A percentile compares a stretch with the other conserved stretches of the same genome.
These are phyloP conservation scores for Eimeria maxima DNA, from an alignment of 169 alveolate species.

Conservation along the genomic window DNA sequence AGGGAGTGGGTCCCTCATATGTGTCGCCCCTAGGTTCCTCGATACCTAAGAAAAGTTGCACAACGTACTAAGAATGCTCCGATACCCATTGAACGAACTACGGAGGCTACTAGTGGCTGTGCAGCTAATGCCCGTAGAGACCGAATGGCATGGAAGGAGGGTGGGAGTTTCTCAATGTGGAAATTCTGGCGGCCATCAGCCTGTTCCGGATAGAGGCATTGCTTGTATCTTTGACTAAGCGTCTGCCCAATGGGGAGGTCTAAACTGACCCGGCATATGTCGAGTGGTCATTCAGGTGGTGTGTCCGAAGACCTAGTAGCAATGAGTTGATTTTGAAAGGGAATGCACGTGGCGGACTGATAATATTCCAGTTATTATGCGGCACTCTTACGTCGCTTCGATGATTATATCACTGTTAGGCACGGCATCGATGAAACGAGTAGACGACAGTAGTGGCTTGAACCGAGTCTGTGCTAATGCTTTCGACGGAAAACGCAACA, in stretches of 20 bases:
- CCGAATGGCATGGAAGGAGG: background rate
- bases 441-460: background rate
- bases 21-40: background rate
- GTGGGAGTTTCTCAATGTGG: background rate
- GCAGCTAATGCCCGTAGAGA: too few relatives aligned
- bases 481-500: background rate
- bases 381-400: too few relatives aligned
- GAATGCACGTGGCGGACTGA: background rate
- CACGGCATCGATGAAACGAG: background rate
- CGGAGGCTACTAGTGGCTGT: background rate
- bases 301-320: background rate
- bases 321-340: background rate
- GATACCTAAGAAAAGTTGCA: background rate
- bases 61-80: background rate
- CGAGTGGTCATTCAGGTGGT: background rate
- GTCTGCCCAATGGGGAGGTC: background rate
- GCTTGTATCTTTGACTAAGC: background rate
- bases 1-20: background rate
- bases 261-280: background rate
- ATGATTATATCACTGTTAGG: background rate
- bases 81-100: background rate
- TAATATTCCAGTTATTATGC: background rate
- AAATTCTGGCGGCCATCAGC: background rate
- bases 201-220: background rate
- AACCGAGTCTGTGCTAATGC: background rate